phyloP scores from a whole-genome alignment of 2,329 filamentous ascomycete genomes.

The Alternaria conjuncta region DNA sequence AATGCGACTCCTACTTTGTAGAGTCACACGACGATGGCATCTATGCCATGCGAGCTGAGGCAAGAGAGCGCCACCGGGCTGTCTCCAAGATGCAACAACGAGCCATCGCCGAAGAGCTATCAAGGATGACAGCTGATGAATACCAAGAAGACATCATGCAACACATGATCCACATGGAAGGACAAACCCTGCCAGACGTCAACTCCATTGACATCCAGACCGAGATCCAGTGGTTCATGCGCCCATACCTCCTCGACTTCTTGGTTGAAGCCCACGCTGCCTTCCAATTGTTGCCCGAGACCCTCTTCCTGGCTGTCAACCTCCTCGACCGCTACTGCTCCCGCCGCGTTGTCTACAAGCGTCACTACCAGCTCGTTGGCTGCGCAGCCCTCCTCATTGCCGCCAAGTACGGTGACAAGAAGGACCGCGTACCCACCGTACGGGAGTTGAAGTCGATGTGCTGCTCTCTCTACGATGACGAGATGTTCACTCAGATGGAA shows the following conservation, averaged over 20 bases:
- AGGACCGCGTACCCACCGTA: conserved; percentile 97
- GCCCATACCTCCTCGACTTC: conserved; percentile 97
- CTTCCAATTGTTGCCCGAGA: conserved; percentile 92
- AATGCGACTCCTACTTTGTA: conserved; percentile 73
- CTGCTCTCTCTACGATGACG: conserved; percentile 95
- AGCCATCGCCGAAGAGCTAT: conserved; percentile 87
- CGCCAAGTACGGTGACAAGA: conserved; percentile 98
- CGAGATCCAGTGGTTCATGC: conserved; percentile 99
- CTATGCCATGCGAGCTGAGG: conserved; percentile 65
- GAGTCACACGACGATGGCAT: conserved; percentile 64
- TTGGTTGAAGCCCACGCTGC: conserved; percentile 95
- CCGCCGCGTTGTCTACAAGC: conserved; percentile 96
- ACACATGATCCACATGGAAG: conserved; percentile 96
- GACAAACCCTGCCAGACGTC: conserved; percentile 91
- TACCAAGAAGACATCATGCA: conserved; percentile 93
- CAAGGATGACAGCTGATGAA: conserved; percentile 81
- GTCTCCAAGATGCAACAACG: conserved; percentile 84
- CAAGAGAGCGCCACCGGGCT: conserved; percentile 78
- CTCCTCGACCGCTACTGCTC: conserved; percentile 98
- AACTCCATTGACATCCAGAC: conserved; percentile 98
- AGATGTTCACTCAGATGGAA: conserved; percentile 99
- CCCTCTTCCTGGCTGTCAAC: conserved; percentile 94
- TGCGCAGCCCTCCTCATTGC: conserved; percentile 95
- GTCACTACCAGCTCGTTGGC: conserved; percentile 97
- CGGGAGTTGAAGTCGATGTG: conserved; percentile 99